Base-by-base conservation (phyloP, 2,329 filamentous ascomycete species). In the Aspergillus neoniger region DNA sequence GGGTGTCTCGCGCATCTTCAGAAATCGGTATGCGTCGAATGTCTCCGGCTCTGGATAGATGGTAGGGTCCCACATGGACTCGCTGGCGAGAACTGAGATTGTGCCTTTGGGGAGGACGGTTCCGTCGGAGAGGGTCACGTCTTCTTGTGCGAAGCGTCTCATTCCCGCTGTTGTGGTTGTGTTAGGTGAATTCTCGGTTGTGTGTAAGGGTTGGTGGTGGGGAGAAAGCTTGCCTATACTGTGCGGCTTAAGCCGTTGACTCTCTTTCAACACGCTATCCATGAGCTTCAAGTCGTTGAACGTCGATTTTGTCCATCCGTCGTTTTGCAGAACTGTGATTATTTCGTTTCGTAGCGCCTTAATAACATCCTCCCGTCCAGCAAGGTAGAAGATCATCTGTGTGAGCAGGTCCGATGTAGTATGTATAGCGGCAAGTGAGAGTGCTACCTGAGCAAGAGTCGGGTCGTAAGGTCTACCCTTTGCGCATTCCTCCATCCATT, bases 181-280 rank as follows among this genome's bases (percentile, higher is more conserved):
- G 21, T 43, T 38, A 47, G 38, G 0, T 28, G 7, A 8, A 28
- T 28, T 8, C 25, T 28, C 12, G 48, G 43, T 4, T 47, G 19
- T 14, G 12, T 28, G 23, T 5, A 23, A 36, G 32, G 12, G 32
- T 14, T 38, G 23, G 9, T 1, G 7, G 4, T 19, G 21, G 4
- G 8, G 19, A n/a, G n/a, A 38, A 7, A 25, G 36, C 55, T 55
- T 54, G 69, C 67, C 54, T 2, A 71, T 57, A 5, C 55, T 59
- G 17, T 66, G 28, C 3, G 73, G 72, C 43, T 73, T 72, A 30
- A 74, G 32, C 2, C 79, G 67, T 50, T 75, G 73, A 2, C 57
- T 67, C 62, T 81, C 78, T 53, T 80, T 80, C 57, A 81, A 64
- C 0, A 75, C 71, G 55, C 79, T 80, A 63, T 81, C 79, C 63